Percentiles rank a stretch among this genome's conserved stretches.
Evolutionary conservation across 176 grass and related monocot species (phyloP).

Genomic region (Tuctoria greenei): DNA sequence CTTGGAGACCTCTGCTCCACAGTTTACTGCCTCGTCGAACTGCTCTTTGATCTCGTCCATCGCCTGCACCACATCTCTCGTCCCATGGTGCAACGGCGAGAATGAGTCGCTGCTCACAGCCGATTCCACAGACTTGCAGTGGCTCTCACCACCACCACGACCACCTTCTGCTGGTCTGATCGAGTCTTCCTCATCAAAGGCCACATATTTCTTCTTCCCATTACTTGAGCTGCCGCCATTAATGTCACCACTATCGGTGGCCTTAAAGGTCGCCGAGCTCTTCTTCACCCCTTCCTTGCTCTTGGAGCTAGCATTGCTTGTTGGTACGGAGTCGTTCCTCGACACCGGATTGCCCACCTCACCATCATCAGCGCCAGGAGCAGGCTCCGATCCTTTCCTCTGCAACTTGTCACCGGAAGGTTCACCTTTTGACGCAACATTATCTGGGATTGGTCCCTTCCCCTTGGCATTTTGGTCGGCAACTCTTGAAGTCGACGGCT

Average conservation of each 20-base stretch:
- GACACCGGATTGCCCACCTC: not conserved
- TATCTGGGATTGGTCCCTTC: conserved; percentile 27
- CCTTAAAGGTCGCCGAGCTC: conserved; percentile 30
- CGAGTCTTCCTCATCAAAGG: conserved; percentile 44
- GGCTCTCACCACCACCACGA: conserved; percentile 14
- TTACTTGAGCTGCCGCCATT: conserved; percentile 2
- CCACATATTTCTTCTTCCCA: conserved; percentile 45
- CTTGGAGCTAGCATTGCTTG: conserved; percentile 30
- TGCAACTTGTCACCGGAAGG: conserved; percentile 13
- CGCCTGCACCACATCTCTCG: conserved; percentile 53
- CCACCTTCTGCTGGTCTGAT: conserved; percentile 1
- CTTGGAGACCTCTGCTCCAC: conserved; percentile 52
- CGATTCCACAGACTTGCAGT: conserved; percentile 28
- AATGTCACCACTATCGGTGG: not conserved
- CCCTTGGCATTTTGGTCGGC: conserved; percentile 27
- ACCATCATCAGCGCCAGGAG: not conserved
- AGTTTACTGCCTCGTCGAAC: conserved; percentile 50
- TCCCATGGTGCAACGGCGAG: conserved; percentile 37
- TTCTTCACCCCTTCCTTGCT: conserved; percentile 37
- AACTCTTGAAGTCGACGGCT: conserved; percentile 11
- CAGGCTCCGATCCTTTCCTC: conserved; percentile 6
- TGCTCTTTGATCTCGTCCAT: conserved; percentile 58
- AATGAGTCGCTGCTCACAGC: conserved; percentile 37
- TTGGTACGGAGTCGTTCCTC: not conserved
- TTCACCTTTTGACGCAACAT: not conserved